A percentile compares a stretch with the other conserved stretches of the same genome.
These are phyloP conservation scores for Clavispora carvajalis DNA, from an alignment of 805 yeast species.

Conservation along the genomic window DNA sequence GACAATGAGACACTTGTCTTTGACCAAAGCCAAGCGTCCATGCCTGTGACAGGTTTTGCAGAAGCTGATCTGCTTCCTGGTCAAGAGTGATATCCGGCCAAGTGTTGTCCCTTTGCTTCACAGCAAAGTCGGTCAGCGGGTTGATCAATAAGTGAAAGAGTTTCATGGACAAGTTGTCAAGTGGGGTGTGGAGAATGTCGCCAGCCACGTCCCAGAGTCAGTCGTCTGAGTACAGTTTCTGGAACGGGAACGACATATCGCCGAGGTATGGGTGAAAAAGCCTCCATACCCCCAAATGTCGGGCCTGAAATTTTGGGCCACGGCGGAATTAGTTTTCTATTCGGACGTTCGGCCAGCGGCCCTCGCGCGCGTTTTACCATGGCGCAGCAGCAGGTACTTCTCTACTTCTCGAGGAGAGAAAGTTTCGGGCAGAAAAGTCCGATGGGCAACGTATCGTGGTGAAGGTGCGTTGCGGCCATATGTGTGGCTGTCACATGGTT, in stretches of 20 bases:
- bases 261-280: conserved; percentile 43
- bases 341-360: conserved; percentile 45
- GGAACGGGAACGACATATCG: conserved; percentile 32
- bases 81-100: conserved; percentile 41
- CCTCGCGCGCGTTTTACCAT: conserved; percentile 43
- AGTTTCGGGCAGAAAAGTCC: conserved; percentile 36
- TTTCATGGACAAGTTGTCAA: conserved; percentile 39
- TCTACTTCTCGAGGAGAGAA: conserved; percentile 39
- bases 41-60: conserved; percentile 33
- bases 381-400: conserved; percentile 33
- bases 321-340: conserved; percentile 54
- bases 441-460: conserved; percentile 32
- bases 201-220: conserved; percentile 34
- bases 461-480: conserved; percentile 16
- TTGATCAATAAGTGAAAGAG: conserved; percentile 49
- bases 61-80: conserved; percentile 39
- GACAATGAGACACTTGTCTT: conserved; percentile 46
- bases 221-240: conserved; percentile 35
- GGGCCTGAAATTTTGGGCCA: conserved; percentile 48
- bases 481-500: no score
- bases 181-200: conserved; percentile 39
- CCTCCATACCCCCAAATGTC: conserved; percentile 52
- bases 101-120: conserved; percentile 51
- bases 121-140: conserved; percentile 48
- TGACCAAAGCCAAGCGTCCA: conserved; percentile 44